phyloP scores from a whole-genome alignment of 164 flowering plant genomes.

The Litsea cubeba region DNA sequence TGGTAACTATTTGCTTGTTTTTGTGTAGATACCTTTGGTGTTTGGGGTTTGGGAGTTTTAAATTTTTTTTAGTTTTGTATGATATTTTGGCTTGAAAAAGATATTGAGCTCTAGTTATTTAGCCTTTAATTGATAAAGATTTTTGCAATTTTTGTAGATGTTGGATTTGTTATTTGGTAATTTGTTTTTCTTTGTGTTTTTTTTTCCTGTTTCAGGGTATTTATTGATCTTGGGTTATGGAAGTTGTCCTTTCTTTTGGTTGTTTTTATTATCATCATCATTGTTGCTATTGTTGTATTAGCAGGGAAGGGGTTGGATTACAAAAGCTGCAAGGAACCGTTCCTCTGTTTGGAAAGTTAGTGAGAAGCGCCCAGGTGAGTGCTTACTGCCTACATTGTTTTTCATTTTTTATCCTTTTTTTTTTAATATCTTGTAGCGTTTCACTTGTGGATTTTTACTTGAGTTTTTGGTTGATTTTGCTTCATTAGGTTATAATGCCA shows the following conservation, averaged over 20 bases:
- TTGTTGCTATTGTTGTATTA: not conserved
- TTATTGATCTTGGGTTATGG: not conserved
- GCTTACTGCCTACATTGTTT: not conserved
- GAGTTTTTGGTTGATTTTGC: not conserved
- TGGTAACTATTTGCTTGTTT: not conserved
- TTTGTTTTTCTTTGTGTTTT: too few species aligned
- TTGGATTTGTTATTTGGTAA: not conserved
- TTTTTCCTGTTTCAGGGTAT: not conserved
- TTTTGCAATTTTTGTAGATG: not conserved
- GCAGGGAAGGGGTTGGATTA: slow-evolving; percentile 71
- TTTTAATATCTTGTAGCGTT: not conserved
- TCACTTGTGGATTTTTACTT: not conserved
- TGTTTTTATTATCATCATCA: not conserved
- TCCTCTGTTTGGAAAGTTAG: slow-evolving; percentile 62
- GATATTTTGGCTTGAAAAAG: not conserved
- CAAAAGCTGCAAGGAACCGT: slow-evolving; percentile 54
- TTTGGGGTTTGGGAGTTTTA: not conserved
- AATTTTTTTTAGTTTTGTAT: too few species aligned
- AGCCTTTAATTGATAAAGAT: too few species aligned
- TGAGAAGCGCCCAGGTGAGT: slow-evolving; percentile 62
- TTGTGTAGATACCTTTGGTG: not conserved
- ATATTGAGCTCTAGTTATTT: too few species aligned
- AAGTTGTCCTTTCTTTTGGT: not conserved
- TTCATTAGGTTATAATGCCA: slow-evolving; percentile 52
- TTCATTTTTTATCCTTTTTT: not conserved